These are phyloP conservation scores for Basidioascus undulatus DNA, from an alignment of 768 basidiomycete genomes.

Conservation along the genomic window DNA sequence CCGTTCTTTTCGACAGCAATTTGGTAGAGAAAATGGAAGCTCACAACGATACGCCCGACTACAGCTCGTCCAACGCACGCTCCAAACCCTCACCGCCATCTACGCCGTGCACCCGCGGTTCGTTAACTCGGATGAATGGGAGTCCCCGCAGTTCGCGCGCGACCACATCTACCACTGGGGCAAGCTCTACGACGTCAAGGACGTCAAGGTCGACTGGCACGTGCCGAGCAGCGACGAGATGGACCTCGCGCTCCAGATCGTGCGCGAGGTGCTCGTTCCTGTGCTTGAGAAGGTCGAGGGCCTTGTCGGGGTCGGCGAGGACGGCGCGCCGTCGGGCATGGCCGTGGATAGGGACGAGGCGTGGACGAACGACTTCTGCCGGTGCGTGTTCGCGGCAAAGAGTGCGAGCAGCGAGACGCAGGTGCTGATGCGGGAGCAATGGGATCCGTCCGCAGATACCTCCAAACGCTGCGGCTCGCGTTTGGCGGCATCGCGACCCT, in stretches of 20 bases:
- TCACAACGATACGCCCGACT: no score
- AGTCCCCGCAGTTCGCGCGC: conserved; percentile 26
- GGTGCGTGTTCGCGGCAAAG: conserved; percentile 23
- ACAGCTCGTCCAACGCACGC: conserved; percentile 43
- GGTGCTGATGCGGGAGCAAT: not conserved
- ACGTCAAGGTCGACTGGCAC: conserved; percentile 68
- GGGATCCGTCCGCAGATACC: conserved; percentile 23
- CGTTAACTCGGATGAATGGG: conserved; percentile 53
- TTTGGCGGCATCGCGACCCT: conserved; percentile 51
- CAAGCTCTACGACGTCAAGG: conserved; percentile 40
- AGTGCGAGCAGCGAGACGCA: not conserved
- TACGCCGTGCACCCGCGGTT: conserved; percentile 63
- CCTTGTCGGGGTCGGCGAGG: conserved; percentile 36
- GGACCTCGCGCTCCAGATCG: conserved; percentile 43
- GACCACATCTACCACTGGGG: conserved; percentile 58
- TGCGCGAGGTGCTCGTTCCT: conserved; percentile 41
- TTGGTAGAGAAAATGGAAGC: no score
- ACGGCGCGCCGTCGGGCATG: conserved; percentile 36
- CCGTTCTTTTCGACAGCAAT: no score
- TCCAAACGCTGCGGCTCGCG: conserved; percentile 48
- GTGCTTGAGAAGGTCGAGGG: conserved; percentile 31
- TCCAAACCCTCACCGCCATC: conserved; percentile 52
- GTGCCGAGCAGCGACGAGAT: conserved; percentile 46
- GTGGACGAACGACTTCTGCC: conserved; percentile 76
- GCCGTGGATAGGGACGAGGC: conserved; percentile 26